These are phyloP conservation scores for Strobilomyces confusus DNA, from an alignment of 768 basidiomycete genomes.

Conservation along the genomic window DNA sequence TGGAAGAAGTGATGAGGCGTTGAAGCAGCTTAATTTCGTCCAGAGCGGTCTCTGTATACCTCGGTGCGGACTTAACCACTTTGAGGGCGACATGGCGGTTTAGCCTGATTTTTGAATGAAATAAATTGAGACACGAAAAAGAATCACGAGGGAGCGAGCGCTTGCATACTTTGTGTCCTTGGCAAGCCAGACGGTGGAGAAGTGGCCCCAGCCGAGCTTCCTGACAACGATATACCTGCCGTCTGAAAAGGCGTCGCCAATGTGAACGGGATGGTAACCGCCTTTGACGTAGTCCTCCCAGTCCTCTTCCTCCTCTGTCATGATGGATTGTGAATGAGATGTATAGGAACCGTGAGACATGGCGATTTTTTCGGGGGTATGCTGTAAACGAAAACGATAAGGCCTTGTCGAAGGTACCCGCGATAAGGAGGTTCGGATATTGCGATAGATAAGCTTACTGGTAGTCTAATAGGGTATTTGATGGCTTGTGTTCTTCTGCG, in stretches of 20 bases:
- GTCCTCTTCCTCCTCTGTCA: conserved; percentile 91
- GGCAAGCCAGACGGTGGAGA: conserved; percentile 91
- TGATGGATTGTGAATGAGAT: conserved; percentile 69
- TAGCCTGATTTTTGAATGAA: conserved; percentile 50
- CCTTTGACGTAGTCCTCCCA: conserved; percentile 85
- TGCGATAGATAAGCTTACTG: conserved; percentile 31
- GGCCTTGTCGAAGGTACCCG: conserved; percentile 17
- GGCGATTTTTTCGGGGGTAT: conserved; percentile 31
- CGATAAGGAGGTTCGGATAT: conserved; percentile 29
- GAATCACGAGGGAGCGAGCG: conserved; percentile 1
- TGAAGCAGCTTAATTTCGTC: conserved; percentile 99
- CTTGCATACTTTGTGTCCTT: conserved; percentile 69
- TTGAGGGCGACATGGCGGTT: conserved; percentile 98
- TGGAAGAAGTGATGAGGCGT: conserved; percentile 82
- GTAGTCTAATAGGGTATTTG: conserved; percentile 27
- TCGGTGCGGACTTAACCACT: conserved; percentile 94
- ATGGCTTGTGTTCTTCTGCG: not conserved
- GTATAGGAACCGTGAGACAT: conserved; percentile 77
- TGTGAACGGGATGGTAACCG: conserved; percentile 90
- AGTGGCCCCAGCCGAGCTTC: conserved; percentile 96
- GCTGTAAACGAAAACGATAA: conserved; percentile 34
- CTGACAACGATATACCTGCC: conserved; percentile 87
- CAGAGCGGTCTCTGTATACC: conserved; percentile 97
- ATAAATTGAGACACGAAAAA: conserved; percentile 6
- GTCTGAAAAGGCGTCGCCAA: conserved; percentile 86